Evolutionary conservation across 192 early-diverging fungal genomes (phyloP).

Genomic region (Fimicolochytrium jonesii): DNA sequence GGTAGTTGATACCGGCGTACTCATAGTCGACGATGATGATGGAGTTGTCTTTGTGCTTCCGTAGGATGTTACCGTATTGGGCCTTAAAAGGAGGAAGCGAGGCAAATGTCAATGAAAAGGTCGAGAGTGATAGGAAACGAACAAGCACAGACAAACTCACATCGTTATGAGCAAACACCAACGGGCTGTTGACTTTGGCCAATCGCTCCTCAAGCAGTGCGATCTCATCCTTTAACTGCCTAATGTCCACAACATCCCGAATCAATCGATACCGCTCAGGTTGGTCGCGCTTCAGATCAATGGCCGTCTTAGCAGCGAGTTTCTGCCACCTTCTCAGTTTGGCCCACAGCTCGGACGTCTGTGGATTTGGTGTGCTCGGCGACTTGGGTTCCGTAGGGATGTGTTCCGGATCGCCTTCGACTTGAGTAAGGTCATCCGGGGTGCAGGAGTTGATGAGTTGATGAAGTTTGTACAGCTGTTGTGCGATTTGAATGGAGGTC

Average conservation of each 20-base stretch:
- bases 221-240: slow-evolving; percentile 45
- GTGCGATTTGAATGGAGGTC: slow-evolving; percentile 69
- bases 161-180: slow-evolving; percentile 91
- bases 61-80: slow-evolving; percentile 89
- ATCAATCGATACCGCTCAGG: slow-evolving; percentile 19
- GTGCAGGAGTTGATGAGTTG: slow-evolving; percentile 23
- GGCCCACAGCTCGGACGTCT: slow-evolving; percentile 59
- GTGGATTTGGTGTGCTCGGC: slow-evolving; percentile 31
- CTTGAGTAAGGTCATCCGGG: neutral
- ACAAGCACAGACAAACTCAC: too few relatives aligned
- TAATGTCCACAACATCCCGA: slow-evolving; percentile 37
- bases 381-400: too few relatives aligned
- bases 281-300: slow-evolving; percentile 28
- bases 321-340: slow-evolving; percentile 41
- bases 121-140: too few relatives aligned
- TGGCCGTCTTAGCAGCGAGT: slow-evolving; percentile 12
- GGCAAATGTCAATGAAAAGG: too few relatives aligned
- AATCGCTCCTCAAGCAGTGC: slow-evolving; percentile 41
- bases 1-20: slow-evolving; percentile 76
- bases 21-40: slow-evolving; percentile 87
- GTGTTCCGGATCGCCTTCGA: neutral
- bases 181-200: slow-evolving; percentile 43
- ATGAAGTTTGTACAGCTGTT: slow-evolving; percentile 68
- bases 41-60: slow-evolving; percentile 48
- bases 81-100: slow-evolving; percentile 35